These are phyloP conservation scores for Erythrophleum fordii DNA, from an alignment of 306 rosid genomes.

Conservation along the genomic window DNA sequence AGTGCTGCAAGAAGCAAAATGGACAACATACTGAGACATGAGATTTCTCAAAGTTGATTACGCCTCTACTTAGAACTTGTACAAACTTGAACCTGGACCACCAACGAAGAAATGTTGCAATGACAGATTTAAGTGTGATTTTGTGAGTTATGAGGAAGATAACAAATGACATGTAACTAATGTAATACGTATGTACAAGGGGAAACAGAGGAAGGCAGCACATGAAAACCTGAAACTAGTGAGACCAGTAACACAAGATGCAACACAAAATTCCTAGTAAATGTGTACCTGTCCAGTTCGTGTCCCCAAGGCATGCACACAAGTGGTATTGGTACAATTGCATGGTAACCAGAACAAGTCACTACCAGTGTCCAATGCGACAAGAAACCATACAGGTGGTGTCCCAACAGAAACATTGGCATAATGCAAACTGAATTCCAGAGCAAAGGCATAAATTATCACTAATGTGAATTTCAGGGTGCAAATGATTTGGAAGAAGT, in stretches of 20 bases:
- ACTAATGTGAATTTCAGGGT: neutral
- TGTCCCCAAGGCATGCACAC: conserved; percentile 39
- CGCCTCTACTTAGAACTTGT: neutral
- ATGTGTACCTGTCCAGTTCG: conserved; percentile 45
- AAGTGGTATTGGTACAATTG: conserved; percentile 63
- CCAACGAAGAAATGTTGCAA: neutral
- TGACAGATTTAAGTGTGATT: neutral
- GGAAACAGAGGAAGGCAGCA: neutral
- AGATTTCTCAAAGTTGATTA: neutral
- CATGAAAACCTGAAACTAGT: neutral
- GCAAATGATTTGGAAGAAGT: neutral
- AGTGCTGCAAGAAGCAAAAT: neutral
- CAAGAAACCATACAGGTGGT: conserved; percentile 66
- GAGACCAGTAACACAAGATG: neutral
- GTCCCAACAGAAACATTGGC: conserved; percentile 87
- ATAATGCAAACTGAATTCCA: conserved; percentile 78
- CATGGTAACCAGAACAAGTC: conserved; percentile 95
- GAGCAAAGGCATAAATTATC: neutral
- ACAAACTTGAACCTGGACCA: conserved; percentile 2
- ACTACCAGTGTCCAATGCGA: conserved; percentile 95
- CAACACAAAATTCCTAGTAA: neutral
- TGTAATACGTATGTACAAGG: neutral
- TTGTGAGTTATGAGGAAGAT: neutral
- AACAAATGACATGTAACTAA: neutral
- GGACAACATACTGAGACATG: conserved; percentile 1